Evolutionary conservation across 148 eudicot genomes (phyloP).

Genomic region (Spergularia bocconei): DNA sequence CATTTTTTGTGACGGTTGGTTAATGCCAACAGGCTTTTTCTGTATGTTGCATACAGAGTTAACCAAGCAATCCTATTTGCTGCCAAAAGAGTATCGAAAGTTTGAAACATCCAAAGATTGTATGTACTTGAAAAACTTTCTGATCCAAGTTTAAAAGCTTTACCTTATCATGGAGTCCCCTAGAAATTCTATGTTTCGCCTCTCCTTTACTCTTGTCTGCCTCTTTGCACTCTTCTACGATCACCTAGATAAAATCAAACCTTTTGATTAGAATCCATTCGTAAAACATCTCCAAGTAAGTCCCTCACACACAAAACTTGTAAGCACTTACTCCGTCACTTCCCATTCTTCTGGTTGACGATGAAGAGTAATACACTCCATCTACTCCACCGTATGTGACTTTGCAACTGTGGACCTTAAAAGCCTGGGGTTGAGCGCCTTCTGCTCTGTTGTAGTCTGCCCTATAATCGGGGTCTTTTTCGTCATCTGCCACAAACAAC

Average conservation of each 20-base stretch:
- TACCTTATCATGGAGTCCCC: constrained; percentile 86
- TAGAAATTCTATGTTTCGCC: constrained; percentile 76
- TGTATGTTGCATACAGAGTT: too few species aligned
- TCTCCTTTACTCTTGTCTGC: constrained; percentile 76
- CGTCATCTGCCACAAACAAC: constrained; percentile 36
- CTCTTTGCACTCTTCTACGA: constrained; percentile 73
- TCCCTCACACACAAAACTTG: background rate
- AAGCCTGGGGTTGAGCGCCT: constrained; percentile 20
- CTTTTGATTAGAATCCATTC: background rate
- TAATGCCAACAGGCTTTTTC: too few species aligned
- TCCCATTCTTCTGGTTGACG: constrained; percentile 56
- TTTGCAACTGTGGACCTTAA: constrained; percentile 47
- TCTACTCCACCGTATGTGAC: constrained; percentile 83
- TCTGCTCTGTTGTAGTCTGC: constrained; percentile 22
- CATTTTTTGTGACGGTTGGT: too few species aligned
- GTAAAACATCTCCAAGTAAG: background rate
- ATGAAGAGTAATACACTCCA: constrained; percentile 70
- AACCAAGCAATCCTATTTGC: too few species aligned
- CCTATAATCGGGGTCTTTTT: constrained; percentile 19
- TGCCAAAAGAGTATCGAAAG: too few species aligned
- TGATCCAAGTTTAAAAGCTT: too few species aligned
- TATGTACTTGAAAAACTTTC: too few species aligned
- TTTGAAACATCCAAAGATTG: too few species aligned
- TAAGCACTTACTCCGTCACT: constrained; percentile 58
- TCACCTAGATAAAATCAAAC: constrained; percentile 36